These are phyloP conservation scores for Coniferiporia weirii DNA, from an alignment of 1,284 basidiomycete genomes.

Conservation along the genomic window DNA sequence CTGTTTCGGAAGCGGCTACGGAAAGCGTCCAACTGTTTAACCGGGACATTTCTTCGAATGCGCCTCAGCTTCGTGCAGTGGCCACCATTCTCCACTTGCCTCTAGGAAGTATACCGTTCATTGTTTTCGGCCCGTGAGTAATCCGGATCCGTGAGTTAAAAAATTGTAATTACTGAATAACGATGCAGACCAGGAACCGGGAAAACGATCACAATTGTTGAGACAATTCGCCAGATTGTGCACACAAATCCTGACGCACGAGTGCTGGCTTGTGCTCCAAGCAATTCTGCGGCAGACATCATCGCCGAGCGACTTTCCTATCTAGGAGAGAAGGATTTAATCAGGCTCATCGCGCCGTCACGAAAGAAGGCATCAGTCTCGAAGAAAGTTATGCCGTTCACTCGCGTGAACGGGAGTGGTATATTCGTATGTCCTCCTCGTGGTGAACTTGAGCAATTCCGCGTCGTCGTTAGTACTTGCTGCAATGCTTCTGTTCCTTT, in stretches of 20 bases:
- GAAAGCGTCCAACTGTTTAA: slow-evolving; percentile 32
- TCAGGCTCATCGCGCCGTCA: slow-evolving; percentile 62
- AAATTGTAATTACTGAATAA: background rate
- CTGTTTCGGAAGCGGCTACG: slow-evolving; percentile 22
- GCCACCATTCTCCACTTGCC: slow-evolving; percentile 41
- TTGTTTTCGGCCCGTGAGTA: slow-evolving; percentile 64
- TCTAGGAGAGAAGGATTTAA: slow-evolving; percentile 38
- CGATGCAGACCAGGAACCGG: slow-evolving; percentile 54
- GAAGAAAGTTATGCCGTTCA: slow-evolving; percentile 37
- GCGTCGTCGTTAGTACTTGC: slow-evolving; percentile 57
- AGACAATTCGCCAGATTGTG: slow-evolving; percentile 57
- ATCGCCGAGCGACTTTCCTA: slow-evolving; percentile 47
- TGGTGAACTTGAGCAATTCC: slow-evolving; percentile 40
- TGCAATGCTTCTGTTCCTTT: slow-evolving; percentile 51
- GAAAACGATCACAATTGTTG: slow-evolving; percentile 64
- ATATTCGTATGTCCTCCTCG: slow-evolving; percentile 43
- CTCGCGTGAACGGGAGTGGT: slow-evolving; percentile 34
- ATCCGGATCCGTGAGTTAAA: background rate
- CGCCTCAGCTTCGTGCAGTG: slow-evolving; percentile 50
- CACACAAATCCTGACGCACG: slow-evolving; percentile 35
- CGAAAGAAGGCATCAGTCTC: slow-evolving; percentile 42
- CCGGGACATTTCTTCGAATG: slow-evolving; percentile 40
- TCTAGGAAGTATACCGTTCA: slow-evolving; percentile 48
- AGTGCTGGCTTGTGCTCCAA: slow-evolving; percentile 61
- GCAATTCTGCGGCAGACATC: slow-evolving; percentile 57